A percentile compares a stretch with the other conserved stretches of the same genome.
These are phyloP conservation scores for Ceratocystis ficicola DNA, from an alignment of 2,329 filamentous ascomycete genomes.

Conservation along the genomic window DNA sequence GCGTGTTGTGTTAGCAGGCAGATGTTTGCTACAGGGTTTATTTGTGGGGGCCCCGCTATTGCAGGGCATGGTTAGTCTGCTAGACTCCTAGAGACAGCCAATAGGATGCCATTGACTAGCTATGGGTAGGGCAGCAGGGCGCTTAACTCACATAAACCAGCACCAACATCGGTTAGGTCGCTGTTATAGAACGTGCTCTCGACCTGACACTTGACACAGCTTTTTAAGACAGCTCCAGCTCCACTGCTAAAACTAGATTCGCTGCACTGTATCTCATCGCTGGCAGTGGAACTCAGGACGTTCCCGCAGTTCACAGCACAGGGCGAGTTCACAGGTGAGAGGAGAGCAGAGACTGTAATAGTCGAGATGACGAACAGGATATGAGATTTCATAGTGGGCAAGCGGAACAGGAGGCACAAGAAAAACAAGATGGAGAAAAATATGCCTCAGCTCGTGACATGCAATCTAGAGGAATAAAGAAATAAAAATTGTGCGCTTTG, in stretches of 20 bases:
- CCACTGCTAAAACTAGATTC: conserved; percentile 32
- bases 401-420: background rate
- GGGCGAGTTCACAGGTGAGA: conserved; percentile 38
- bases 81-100: background rate
- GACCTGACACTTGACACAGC: conserved; percentile 42
- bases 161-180: conserved; percentile 41
- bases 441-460: no score
- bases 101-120: background rate
- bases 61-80: background rate
- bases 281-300: conserved; percentile 35
- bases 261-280: conserved; percentile 39
- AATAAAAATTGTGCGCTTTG: background rate
- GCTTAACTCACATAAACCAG: conserved; percentile 41
- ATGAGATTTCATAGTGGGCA: background rate
- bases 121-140: background rate
- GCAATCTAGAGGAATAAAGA: background rate
- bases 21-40: background rate
- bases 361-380: background rate
- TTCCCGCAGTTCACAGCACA: conserved; percentile 44
- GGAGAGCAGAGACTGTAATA: conserved; percentile 27
- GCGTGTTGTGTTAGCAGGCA: background rate
- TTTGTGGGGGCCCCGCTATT: background rate
- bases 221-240: conserved; percentile 38
- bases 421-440: background rate
- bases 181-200: conserved; percentile 36